Percentiles rank a stretch among this genome's conserved stretches.
Evolutionary conservation across 2,329 filamentous ascomycete genomes (phyloP).

Genomic region (Paradendryphiella salina): DNA sequence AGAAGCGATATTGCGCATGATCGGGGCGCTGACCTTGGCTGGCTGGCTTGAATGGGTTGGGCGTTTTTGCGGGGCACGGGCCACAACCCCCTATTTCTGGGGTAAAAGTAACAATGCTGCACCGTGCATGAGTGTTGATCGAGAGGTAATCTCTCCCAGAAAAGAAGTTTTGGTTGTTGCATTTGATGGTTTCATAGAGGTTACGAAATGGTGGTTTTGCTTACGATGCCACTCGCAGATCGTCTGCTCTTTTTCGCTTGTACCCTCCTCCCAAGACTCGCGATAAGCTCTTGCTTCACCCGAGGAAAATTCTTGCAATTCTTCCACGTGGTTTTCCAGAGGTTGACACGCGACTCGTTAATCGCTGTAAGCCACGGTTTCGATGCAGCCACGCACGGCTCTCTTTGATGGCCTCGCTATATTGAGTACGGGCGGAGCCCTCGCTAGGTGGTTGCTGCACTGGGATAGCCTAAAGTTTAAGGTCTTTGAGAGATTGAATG

Average conservation of each 20-base stretch:
- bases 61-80: neutral
- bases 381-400: constrained; percentile 4
- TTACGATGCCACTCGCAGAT: neutral
- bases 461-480: constrained; percentile 7
- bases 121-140: constrained; percentile 6
- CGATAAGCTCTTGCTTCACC: no score
- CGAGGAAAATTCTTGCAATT: neutral
- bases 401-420: neutral
- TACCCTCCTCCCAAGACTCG: no score
- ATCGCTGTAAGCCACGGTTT: constrained; percentile 1
- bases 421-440: constrained; percentile 1
- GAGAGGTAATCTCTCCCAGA: neutral
- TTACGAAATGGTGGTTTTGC: neutral
- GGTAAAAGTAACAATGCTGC: constrained; percentile 8
- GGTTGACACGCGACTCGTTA: constrained; percentile 1
- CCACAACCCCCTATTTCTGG: constrained; percentile 14
- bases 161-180: neutral
- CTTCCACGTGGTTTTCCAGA: neutral
- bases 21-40: neutral
- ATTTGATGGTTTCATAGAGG: neutral
- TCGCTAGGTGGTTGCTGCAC: constrained; percentile 3
- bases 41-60: neutral
- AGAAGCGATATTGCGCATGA: constrained; percentile 10
- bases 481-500: constrained; percentile 1
- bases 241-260: neutral